Evolutionary conservation across 2,329 filamentous ascomycete genomes (phyloP).

Genomic region (Colletotrichum euphorbiae): DNA sequence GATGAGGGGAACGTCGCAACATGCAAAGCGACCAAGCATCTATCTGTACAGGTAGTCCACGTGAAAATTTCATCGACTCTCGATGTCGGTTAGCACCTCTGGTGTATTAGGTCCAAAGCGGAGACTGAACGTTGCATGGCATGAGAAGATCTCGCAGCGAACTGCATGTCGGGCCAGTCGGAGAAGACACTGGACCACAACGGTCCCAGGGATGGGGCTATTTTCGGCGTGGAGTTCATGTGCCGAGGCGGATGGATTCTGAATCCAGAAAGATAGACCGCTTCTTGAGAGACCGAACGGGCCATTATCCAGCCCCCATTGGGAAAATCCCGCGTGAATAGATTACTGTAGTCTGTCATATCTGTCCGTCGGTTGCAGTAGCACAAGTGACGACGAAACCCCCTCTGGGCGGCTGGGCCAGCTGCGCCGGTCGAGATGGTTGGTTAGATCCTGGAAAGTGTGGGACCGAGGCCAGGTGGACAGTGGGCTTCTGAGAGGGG

Average conservation of each 20-base stretch:
- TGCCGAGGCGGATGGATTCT: constrained; percentile 4
- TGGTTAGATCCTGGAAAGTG: constrained; percentile 10
- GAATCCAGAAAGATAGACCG: constrained; percentile 9
- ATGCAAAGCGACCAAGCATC: not conserved
- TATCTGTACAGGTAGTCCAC: not conserved
- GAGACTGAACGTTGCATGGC: constrained; percentile 17
- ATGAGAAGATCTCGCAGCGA: constrained; percentile 20
- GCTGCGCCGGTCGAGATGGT: constrained; percentile 23
- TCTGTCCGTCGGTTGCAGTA: constrained; percentile 37
- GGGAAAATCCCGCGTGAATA: not conserved
- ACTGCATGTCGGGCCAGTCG: not conserved
- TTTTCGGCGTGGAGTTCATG: constrained; percentile 8
- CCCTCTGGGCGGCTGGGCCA: constrained; percentile 2
- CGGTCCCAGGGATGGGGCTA: constrained; percentile 17
- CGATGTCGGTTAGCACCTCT: constrained; percentile 9
- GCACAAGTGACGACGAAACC: constrained; percentile 28
- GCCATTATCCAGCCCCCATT: constrained; percentile 8
- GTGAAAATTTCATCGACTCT: not conserved
- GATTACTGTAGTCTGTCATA: constrained; percentile 32
- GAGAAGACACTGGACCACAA: not conserved
- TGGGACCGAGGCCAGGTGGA: constrained; percentile 10
- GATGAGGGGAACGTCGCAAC: not conserved
- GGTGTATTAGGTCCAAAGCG: not conserved
- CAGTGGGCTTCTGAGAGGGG: constrained; percentile 12
- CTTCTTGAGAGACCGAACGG: constrained; percentile 1